A percentile compares a stretch with the other conserved stretches of the same genome.
Conservation (phyloP, 129 eudicot species). For the Ambrosia trifida region DNA sequence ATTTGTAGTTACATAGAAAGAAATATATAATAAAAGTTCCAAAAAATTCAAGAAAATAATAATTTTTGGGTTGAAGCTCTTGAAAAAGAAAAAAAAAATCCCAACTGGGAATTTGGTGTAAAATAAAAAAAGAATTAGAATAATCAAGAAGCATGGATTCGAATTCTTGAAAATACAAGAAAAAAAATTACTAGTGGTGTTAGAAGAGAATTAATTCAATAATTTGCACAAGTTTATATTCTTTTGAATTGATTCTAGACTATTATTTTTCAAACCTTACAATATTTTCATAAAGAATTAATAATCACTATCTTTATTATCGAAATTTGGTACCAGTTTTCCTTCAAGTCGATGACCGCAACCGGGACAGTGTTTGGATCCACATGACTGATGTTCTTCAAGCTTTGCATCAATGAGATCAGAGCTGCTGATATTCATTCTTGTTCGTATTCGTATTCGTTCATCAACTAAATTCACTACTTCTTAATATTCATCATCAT, state of each 20-base stretch:
- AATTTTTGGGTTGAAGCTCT: neutral
- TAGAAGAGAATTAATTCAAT: constrained; percentile 14
- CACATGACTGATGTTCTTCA: constrained; percentile 92
- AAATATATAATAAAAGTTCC: too few species aligned
- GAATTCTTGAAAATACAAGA: neutral
- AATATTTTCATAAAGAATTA: constrained; percentile 28
- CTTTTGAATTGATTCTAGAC: constrained; percentile 43
- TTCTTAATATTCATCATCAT: constrained; percentile 15
- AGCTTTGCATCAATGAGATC: constrained; percentile 99
- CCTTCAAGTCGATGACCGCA: constrained; percentile 99
- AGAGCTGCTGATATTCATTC: constrained; percentile 68
- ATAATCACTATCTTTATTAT: neutral
- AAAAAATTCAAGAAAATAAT: neutral
- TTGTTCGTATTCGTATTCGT: constrained; percentile 37
- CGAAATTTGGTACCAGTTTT: constrained; percentile 62
- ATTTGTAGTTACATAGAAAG: neutral
- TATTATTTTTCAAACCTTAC: constrained; percentile 38
- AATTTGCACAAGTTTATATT: constrained; percentile 34
- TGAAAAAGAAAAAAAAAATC: constrained; percentile 2
- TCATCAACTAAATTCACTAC: constrained; percentile 23
- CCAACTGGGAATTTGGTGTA: constrained; percentile 13
- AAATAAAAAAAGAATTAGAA: neutral
- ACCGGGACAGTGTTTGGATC: constrained; percentile 96
- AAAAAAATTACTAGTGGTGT: neutral
- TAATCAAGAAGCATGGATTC: neutral